These are phyloP conservation scores for Scutellaria galericulata DNA, from an alignment of 257 asterid genomes.

Conservation along the genomic window DNA sequence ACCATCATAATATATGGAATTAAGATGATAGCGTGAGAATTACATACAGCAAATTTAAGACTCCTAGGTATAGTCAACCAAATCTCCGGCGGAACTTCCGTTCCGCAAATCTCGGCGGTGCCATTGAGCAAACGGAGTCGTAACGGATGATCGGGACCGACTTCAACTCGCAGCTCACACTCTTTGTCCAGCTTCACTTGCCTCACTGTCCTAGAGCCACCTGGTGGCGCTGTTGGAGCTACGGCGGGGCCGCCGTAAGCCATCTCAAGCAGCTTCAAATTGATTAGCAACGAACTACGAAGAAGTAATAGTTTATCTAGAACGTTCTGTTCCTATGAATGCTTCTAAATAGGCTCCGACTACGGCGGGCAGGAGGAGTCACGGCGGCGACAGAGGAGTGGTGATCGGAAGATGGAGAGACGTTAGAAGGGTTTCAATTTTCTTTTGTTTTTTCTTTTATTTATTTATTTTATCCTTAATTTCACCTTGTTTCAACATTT, in stretches of 20 bases:
- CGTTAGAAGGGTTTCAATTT: conserved; percentile 21
- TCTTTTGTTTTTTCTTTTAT: background rate
- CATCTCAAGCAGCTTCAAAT: conserved; percentile 41
- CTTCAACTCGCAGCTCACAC: conserved; percentile 92
- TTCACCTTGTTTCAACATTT: background rate
- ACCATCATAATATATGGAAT: conserved; percentile 5
- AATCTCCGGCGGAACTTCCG: conserved; percentile 89
- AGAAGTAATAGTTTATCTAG: background rate
- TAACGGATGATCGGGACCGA: conserved; percentile 69
- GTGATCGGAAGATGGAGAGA: conserved; percentile 1
- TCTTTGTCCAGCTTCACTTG: conserved; percentile 93
- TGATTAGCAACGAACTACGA: background rate
- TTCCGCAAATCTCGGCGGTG: conserved; percentile 87
- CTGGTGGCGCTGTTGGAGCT: conserved; percentile 56
- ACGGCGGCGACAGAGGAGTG: background rate
- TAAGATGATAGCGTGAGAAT: background rate
- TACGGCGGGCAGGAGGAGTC: background rate
- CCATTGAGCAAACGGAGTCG: conserved; percentile 83
- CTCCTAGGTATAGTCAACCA: conserved; percentile 78
- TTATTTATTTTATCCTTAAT: background rate
- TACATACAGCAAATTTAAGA: conserved; percentile 83
- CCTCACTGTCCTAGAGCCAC: conserved; percentile 55
- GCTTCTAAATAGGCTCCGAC: background rate
- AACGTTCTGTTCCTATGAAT: background rate
- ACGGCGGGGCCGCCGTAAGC: conserved; percentile 72